Evolutionary conservation across 2,329 filamentous ascomycete species (phyloP), one percentile per base, ranked within the genome.

Genomic region (Stachybotrys chartarum): DNA sequence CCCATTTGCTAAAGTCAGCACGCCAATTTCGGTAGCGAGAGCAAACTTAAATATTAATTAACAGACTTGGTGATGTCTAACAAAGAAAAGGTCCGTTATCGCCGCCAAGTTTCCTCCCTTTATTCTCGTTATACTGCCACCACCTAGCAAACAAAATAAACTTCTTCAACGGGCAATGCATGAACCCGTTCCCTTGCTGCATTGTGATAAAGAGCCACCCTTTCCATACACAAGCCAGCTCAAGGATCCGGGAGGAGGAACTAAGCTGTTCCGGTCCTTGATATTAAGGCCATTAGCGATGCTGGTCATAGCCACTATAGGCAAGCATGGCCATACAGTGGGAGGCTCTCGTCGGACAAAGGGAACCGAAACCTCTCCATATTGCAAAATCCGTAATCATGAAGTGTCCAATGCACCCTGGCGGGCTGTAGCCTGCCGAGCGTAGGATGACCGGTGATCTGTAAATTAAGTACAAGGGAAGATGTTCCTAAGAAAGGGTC

Each of bases 331-430:
- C 35, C 35, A 42, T 42, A 42, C 35, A 42, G n/a, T 14, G 45
- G 51, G 49, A 51, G 56, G 50, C 52, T 51, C 51, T 45, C 56
- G 52, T 30, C 46, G 31, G 51, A 59, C 54, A 63, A 63, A 66
- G 67, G 63, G 60, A 64, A 61, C 66, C 67, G 65, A 60, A 61
- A 61, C 59, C 17, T 64, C 66, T 65, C 65, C 71, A 74, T 78
- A 78, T 78, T 75, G 77, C 78, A 81, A 81, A 80, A 80, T 75
- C 71, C 75, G 75, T 82, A 82, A 82, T 70, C 76, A 81, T 82
- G 71, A 80, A 77, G 74, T 82, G 77, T 83, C 80, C 80, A 83
- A 83, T 75, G 72, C 77, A 74, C 77, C 74, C 73, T 67, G 60
- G 59, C 70, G 74, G 73, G 75, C 72, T 69, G 72, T 75, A 76